These are phyloP conservation scores for Hypoxylon sp. DNA, from an alignment of 2,329 filamentous ascomycete genomes.

Conservation along the genomic window DNA sequence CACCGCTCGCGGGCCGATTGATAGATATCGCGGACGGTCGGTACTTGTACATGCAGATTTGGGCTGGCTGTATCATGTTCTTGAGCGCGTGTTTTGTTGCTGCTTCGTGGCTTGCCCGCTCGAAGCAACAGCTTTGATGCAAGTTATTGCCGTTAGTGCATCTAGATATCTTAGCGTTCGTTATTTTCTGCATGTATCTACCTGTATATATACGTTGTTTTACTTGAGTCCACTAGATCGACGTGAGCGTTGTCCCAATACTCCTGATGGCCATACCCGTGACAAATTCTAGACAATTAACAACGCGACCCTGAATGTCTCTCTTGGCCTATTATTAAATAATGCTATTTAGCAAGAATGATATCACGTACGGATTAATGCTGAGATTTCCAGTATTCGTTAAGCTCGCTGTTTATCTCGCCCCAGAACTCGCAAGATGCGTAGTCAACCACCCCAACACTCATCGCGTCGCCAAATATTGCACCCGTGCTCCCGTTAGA, in stretches of 20 bases:
- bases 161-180: too few species aligned
- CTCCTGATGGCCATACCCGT: too few species aligned
- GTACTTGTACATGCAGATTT: conserved; percentile 63
- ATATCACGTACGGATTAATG: not conserved
- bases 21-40: conserved; percentile 59
- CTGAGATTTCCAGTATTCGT: conserved; percentile 23
- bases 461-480: conserved; percentile 32
- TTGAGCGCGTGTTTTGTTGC: conserved; percentile 38
- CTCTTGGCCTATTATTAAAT: not conserved
- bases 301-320: not conserved
- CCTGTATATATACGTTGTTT: too few species aligned
- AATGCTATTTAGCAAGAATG: not conserved
- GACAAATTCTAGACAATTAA: not conserved
- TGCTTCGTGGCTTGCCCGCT: conserved; percentile 40
- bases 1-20: conserved; percentile 66
- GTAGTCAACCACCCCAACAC: conserved; percentile 40
- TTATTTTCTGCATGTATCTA: too few species aligned
- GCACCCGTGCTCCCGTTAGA: conserved; percentile 34
- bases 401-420: conserved; percentile 40
- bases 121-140: conserved; percentile 9
- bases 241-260: too few species aligned
- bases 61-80: conserved; percentile 42
- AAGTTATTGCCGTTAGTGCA: too few species aligned
- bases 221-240: too few species aligned
- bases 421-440: conserved; percentile 43